Percentiles rank a stretch among this genome's conserved stretches.
Evolutionary conservation across 805 yeast species (phyloP).

Genomic region (Sugiyamaella qingdaonensis): DNA sequence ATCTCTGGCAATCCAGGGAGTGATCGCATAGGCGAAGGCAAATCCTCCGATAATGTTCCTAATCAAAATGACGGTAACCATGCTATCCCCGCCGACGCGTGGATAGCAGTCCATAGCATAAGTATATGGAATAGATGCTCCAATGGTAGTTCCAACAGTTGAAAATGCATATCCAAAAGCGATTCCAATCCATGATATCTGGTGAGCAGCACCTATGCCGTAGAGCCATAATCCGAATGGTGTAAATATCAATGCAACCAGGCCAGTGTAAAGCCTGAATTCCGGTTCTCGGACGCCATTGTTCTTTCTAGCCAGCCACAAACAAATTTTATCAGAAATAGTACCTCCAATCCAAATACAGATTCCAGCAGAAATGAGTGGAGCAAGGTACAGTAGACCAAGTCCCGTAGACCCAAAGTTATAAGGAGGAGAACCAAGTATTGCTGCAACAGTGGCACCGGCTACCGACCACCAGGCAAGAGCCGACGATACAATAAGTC

Average conservation of each 20-base stretch:
- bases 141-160: constrained; percentile 12
- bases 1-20: constrained; percentile 8
- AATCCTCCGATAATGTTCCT: constrained; percentile 9
- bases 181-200: constrained; percentile 17
- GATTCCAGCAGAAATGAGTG: constrained; percentile 7
- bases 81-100: background rate
- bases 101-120: constrained; percentile 9
- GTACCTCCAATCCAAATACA: constrained; percentile 6
- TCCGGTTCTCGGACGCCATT: constrained; percentile 21
- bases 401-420: constrained; percentile 8
- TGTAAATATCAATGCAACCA: constrained; percentile 8
- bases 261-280: constrained; percentile 16
- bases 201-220: constrained; percentile 18
- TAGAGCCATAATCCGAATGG: constrained; percentile 19
- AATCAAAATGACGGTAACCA: constrained; percentile 6
- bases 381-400: constrained; percentile 13
- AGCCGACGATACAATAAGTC: constrained; percentile 11
- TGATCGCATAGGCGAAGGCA: constrained; percentile 6
- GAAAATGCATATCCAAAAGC: constrained; percentile 19
- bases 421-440: constrained; percentile 13
- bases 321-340: constrained; percentile 7
- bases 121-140: constrained; percentile 8
- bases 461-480: constrained; percentile 13
- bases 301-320: constrained; percentile 17
- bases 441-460: constrained; percentile 9